Percentiles rank a stretch among this genome's conserved stretches.
Evolutionary conservation across 73 alveolate species (phyloP).

Genomic region (Tetrahymena borealis): DNA sequence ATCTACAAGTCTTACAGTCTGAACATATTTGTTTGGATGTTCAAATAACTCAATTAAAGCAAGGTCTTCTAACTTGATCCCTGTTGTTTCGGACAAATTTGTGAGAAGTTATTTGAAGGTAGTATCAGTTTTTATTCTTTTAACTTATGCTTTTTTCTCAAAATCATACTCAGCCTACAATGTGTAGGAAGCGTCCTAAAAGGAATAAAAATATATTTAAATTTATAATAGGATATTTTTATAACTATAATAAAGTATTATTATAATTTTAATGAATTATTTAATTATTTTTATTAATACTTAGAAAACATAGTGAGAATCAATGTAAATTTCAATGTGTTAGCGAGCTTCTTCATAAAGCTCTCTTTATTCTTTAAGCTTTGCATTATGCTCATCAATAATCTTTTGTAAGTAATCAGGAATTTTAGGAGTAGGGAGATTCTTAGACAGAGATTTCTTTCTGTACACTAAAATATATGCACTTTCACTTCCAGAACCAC

Average conservation of each 20-base stretch:
- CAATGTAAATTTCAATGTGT: neutral
- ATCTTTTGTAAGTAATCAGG: neutral
- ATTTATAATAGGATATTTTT: no score
- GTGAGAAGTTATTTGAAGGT: neutral
- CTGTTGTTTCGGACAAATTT: neutral
- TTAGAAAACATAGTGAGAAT: neutral
- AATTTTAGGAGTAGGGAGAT: neutral
- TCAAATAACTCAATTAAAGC: neutral
- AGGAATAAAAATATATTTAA: no score
- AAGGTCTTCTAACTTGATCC: neutral
- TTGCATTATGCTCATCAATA: neutral
- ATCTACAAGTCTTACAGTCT: neutral
- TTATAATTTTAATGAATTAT: no score
- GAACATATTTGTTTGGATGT: neutral
- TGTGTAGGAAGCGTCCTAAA: neutral
- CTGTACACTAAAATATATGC: constrained; percentile 91
- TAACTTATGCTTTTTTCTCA: neutral
- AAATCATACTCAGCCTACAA: neutral
- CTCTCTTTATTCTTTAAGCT: neutral
- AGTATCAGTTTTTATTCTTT: neutral
- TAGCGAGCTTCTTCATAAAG: neutral
- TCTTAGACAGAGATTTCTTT: constrained; percentile 16
- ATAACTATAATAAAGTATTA: no score
- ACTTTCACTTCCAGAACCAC: constrained; percentile 78
- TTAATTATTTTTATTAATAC: no score